Evolutionary conservation across 1,284 basidiomycete genomes (phyloP).

Genomic region (Pseudozyma hubeiensis): DNA sequence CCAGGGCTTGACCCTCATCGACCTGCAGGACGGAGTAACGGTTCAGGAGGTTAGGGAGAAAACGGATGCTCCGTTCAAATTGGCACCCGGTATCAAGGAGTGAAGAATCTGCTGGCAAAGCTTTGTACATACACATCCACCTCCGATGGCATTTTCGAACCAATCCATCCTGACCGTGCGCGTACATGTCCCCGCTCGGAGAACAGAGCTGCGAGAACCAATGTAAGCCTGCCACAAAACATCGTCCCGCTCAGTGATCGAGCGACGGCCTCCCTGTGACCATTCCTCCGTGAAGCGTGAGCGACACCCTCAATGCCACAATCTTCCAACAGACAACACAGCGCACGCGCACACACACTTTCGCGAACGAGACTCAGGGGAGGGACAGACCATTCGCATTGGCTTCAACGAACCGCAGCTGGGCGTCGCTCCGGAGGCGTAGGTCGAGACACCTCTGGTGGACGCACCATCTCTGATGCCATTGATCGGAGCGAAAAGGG

Average conservation of each 20-base stretch:
- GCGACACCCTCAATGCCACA: too few relatives aligned
- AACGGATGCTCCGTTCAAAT: conserved; percentile 81
- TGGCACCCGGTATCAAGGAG: conserved; percentile 39
- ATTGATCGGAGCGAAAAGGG: conserved; percentile 21
- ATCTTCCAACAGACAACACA: neutral
- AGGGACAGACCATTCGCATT: conserved; percentile 1
- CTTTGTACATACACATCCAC: too few relatives aligned
- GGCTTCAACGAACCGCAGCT: conserved; percentile 6
- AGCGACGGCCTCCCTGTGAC: too few relatives aligned
- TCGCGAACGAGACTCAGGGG: neutral
- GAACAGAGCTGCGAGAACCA: too few relatives aligned
- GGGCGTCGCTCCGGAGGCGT: conserved; percentile 9
- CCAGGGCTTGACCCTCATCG: conserved; percentile 80
- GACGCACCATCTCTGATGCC: conserved; percentile 54
- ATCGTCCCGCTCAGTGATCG: too few relatives aligned
- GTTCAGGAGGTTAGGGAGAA: conserved; percentile 86
- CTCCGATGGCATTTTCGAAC: too few relatives aligned
- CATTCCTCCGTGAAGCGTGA: too few relatives aligned
- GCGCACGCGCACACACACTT: neutral
- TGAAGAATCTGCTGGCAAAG: neutral
- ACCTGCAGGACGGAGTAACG: conserved; percentile 83
- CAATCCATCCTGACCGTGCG: too few relatives aligned
- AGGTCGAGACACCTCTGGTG: conserved; percentile 25
- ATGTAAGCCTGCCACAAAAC: too few relatives aligned
- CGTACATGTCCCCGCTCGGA: too few relatives aligned